phyloP scores from a whole-genome alignment of 202 grass and related monocot genomes.

The Brachypodium distachyon region DNA sequence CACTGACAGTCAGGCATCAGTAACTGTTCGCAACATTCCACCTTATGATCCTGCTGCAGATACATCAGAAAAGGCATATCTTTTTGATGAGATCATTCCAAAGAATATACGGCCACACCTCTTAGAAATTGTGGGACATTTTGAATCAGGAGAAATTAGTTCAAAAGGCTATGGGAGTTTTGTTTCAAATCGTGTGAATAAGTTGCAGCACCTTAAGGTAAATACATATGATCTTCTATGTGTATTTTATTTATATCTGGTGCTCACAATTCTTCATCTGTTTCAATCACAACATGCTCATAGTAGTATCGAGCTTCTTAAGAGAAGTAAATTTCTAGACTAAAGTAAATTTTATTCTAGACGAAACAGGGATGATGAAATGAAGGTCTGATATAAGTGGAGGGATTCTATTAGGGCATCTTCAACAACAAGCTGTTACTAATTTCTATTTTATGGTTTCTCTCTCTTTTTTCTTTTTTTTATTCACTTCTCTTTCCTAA shows the following conservation, averaged over 20 bases:
- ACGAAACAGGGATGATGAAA: neutral
- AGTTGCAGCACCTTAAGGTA: constrained; percentile 58
- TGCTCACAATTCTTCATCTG: neutral
- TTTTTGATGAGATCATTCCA: constrained; percentile 77
- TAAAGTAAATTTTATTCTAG: neutral
- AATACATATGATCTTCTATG: neutral
- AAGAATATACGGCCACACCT: constrained; percentile 51
- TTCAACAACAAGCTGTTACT: too few relatives aligned
- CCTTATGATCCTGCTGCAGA: constrained; percentile 69
- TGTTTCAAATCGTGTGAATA: constrained; percentile 73
- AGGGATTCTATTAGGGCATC: neutral
- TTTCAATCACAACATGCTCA: neutral
- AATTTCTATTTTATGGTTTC: too few relatives aligned
- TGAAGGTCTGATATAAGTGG: neutral
- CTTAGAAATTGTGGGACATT: constrained; percentile 50
- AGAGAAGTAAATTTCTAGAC: neutral
- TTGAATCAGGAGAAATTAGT: constrained; percentile 36
- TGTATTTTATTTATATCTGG: neutral
- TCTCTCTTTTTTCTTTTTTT: too few relatives aligned
- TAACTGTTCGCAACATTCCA: constrained; percentile 62
- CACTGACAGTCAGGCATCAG: constrained; percentile 16
- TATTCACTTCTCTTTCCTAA: too few relatives aligned
- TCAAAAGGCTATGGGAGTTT: constrained; percentile 65
- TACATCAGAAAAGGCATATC: constrained; percentile 61
- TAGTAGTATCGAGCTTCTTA: neutral